Percentiles rank a stretch among this genome's conserved stretches.
Evolutionary conservation across 1,284 basidiomycete genomes (phyloP).

Genomic region (Pseudozyma thailandica): DNA sequence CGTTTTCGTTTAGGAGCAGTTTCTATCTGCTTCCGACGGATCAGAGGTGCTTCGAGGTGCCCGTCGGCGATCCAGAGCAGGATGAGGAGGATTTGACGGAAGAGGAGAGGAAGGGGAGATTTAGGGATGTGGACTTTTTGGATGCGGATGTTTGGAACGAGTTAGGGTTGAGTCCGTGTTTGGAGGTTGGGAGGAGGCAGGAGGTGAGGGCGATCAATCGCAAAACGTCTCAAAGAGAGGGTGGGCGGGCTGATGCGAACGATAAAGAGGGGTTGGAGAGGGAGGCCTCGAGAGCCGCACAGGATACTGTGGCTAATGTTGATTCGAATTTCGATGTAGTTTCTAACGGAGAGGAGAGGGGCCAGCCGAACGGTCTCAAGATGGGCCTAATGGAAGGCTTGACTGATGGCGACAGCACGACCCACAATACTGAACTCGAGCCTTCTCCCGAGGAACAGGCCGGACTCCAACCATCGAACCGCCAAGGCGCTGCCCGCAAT

Average conservation of each 20-base stretch:
- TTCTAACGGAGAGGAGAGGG: constrained; percentile 7
- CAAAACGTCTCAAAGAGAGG: not conserved
- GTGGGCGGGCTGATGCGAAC: not conserved
- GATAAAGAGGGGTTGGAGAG: constrained; percentile 2
- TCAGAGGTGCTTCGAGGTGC: constrained; percentile 48
- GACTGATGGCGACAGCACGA: constrained; percentile 6
- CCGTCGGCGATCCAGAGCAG: constrained; percentile 18
- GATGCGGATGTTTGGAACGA: constrained; percentile 50
- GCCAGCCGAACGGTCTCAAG: constrained; percentile 24
- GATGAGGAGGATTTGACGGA: constrained; percentile 40
- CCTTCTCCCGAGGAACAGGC: constrained; percentile 15
- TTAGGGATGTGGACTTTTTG: constrained; percentile 53
- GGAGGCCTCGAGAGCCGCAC: not conserved
- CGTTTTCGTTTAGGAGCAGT: constrained; percentile 64
- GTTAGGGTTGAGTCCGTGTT: constrained; percentile 47
- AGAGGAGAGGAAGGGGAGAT: constrained; percentile 19
- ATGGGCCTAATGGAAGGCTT: constrained; percentile 42
- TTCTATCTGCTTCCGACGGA: constrained; percentile 66
- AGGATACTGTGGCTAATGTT: not conserved
- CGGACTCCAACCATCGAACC: constrained; percentile 31
- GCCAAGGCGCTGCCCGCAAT: constrained; percentile 25
- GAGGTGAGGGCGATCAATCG: constrained; percentile 11
- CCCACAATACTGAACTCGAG: not conserved
- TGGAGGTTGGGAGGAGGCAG: constrained; percentile 27
- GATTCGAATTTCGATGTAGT: constrained; percentile 8